A percentile compares a stretch with the other conserved stretches of the same genome.
These are phyloP conservation scores for Apostasia shenzhenica DNA, from an alignment of 106 monocot genomes.

Conservation along the genomic window DNA sequence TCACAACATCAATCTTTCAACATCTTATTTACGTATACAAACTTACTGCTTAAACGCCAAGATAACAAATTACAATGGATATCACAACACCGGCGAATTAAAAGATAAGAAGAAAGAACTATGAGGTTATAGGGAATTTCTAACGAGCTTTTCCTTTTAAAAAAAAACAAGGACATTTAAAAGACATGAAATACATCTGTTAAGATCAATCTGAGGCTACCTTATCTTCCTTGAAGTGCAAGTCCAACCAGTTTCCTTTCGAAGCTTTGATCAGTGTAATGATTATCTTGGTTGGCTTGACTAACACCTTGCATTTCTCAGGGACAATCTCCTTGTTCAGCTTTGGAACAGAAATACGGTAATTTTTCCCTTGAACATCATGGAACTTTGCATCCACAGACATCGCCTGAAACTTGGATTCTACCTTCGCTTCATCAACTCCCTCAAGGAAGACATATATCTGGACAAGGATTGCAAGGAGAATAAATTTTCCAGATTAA, in stretches of 20 bases:
- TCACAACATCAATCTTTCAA: no score
- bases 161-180: no score
- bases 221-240: slow-evolving; percentile 73
- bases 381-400: slow-evolving; percentile 62
- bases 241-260: slow-evolving; percentile 62
- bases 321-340: slow-evolving; percentile 73
- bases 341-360: slow-evolving; percentile 52
- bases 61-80: no score
- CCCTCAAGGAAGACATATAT: slow-evolving; percentile 67
- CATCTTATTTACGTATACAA: no score
- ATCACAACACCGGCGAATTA: no score
- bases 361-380: slow-evolving; percentile 69
- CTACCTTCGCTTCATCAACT: slow-evolving; percentile 42
- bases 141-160: no score
- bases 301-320: slow-evolving; percentile 50
- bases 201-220: slow-evolving; percentile 7
- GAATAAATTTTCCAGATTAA: neutral
- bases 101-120: no score
- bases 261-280: slow-evolving; percentile 59
- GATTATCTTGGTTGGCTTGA: slow-evolving; percentile 54
- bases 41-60: no score
- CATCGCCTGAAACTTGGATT: slow-evolving; percentile 34
- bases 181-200: no score
- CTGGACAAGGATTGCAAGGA: slow-evolving; percentile 8
- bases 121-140: no score